These are phyloP conservation scores for Aspergillus sp. DNA, from an alignment of 2,329 filamentous ascomycete species.

Conservation along the genomic window DNA sequence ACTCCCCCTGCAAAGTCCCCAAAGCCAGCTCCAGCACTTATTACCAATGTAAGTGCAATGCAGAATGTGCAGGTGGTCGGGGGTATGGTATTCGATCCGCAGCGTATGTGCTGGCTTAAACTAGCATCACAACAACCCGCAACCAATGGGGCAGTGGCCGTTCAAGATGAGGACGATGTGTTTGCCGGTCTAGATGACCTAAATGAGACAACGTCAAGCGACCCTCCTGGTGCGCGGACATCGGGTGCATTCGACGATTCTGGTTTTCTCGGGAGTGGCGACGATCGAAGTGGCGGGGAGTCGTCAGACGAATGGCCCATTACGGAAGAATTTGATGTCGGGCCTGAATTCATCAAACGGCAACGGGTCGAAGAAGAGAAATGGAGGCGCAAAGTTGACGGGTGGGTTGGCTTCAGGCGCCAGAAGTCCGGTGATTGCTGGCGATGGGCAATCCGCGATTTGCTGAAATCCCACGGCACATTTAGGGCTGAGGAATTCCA, in stretches of 20 bases:
- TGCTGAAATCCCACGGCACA: slow-evolving; percentile 28
- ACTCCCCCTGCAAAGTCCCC: slow-evolving; percentile 37
- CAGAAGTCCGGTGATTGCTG: slow-evolving; percentile 47
- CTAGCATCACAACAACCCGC: slow-evolving; percentile 44
- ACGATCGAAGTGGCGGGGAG: slow-evolving; percentile 37
- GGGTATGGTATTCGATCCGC: slow-evolving; percentile 97
- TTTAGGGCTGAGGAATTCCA: slow-evolving; percentile 6
- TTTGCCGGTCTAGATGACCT: slow-evolving; percentile 94
- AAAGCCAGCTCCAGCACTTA: slow-evolving; percentile 57
- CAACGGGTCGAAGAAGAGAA: slow-evolving; percentile 86
- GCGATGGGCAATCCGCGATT: slow-evolving; percentile 63
- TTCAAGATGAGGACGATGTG: slow-evolving; percentile 83
- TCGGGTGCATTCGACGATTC: slow-evolving; percentile 20
- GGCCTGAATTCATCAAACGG: slow-evolving; percentile 81
- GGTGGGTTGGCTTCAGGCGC: slow-evolving; percentile 63
- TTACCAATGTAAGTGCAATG: slow-evolving; percentile 76
- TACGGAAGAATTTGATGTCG: slow-evolving; percentile 95
- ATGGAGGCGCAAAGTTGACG: slow-evolving; percentile 80
- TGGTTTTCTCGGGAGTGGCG: slow-evolving; percentile 22
- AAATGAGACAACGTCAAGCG: slow-evolving; percentile 50
- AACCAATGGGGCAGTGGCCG: slow-evolving; percentile 35
- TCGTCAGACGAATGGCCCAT: slow-evolving; percentile 68
- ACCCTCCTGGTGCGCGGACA: slow-evolving; percentile 14
- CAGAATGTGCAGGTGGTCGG: slow-evolving; percentile 88
- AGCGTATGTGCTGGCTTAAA: slow-evolving; percentile 97